Evolutionary conservation across 208 protist genomes (phyloP), one percentile per base, ranked within the genome.

Genomic region (Trypanosoma grayi): DNA sequence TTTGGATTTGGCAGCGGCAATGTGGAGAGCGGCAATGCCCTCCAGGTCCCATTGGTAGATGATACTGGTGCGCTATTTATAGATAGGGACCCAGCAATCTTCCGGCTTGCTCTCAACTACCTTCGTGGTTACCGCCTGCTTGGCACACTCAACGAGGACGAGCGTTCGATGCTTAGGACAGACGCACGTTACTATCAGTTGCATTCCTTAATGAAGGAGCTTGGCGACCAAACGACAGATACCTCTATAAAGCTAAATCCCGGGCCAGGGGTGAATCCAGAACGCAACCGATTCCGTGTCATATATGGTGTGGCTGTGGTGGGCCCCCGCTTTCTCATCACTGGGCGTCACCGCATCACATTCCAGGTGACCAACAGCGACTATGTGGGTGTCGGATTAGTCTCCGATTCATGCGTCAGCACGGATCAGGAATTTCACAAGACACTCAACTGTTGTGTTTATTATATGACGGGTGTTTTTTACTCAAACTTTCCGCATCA

Each of bases 401-500:
- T 93, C 37, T 94, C 87, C 0, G 82, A 93, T 44, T 74, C 76
- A 0, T 96, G 88, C 60, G 64, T 82, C 28, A 81, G 67, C 46
- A 75, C 70, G 5, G 87, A 96, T 62, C 79, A 87, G 55, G 87
- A 96, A 64, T 94, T 93, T 64, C 87, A 94, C 81, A 92, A 88
- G 56, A 89, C 84, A 22, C 56, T 70, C 10, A 71, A 94, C 61
- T 92, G 87, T 69, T 93, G 83, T 52, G 84, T 96, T 37, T 96
- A 96, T 67, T 96, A 96, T 69, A 94, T 94, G 87, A 91, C 91
- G 3, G 91, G 91, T 18, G 91, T 96, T 2, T 94, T 96, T 51
- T 96, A 94, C 81, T 82, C 83, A 36, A 94, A 94, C 68, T 96
- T 85, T 61, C 82, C 85, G 0, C 75, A 93, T 60, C 87, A 93